A percentile compares a stretch with the other conserved stretches of the same genome.
Evolutionary conservation across 2,329 filamentous ascomycete species (phyloP).

Genomic region (Nakataea oryzae): DNA sequence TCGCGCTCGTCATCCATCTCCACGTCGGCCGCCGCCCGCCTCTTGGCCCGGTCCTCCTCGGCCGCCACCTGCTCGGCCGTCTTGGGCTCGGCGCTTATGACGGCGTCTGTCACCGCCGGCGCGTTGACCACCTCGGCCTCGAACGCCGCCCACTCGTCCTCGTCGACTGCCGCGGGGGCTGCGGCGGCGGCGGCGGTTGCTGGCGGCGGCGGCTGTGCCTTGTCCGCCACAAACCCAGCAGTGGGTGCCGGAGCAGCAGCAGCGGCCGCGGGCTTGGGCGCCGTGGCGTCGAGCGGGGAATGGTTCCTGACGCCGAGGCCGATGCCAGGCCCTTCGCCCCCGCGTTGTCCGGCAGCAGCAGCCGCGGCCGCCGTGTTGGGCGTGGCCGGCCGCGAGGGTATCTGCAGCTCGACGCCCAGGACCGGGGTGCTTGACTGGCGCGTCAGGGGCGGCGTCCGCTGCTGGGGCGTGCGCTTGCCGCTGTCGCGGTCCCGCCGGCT

Average conservation of each 20-base stretch:
- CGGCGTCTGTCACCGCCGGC: constrained; percentile 30
- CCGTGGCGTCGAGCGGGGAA: constrained; percentile 22
- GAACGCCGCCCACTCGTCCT: constrained; percentile 80
- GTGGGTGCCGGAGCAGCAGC: constrained; percentile 9
- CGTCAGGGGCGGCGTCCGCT: constrained; percentile 26
- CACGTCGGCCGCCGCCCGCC: constrained; percentile 43
- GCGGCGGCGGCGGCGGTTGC: constrained; percentile 13
- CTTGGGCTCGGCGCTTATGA: constrained; percentile 60
- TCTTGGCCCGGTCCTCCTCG: constrained; percentile 37
- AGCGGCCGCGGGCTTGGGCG: constrained; percentile 5
- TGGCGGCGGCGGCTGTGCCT: background rate
- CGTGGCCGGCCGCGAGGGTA: constrained; percentile 54
- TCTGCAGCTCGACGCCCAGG: constrained; percentile 49
- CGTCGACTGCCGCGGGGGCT: constrained; percentile 39
- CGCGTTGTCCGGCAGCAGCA: constrained; percentile 1
- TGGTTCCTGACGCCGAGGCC: constrained; percentile 27
- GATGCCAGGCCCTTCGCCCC: constrained; percentile 15
- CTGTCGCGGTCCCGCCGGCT: background rate
- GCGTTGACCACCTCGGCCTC: constrained; percentile 63
- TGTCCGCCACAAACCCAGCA: constrained; percentile 5
- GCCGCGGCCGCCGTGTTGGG: constrained; percentile 30
- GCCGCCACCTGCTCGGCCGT: constrained; percentile 51
- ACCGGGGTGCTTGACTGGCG: constrained; percentile 41
- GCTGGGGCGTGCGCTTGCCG: constrained; percentile 6
- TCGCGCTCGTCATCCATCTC: constrained; percentile 59